Base-by-base conservation (phyloP, 2,329 filamentous ascomycete species). In the Sarocladium oryzae region DNA sequence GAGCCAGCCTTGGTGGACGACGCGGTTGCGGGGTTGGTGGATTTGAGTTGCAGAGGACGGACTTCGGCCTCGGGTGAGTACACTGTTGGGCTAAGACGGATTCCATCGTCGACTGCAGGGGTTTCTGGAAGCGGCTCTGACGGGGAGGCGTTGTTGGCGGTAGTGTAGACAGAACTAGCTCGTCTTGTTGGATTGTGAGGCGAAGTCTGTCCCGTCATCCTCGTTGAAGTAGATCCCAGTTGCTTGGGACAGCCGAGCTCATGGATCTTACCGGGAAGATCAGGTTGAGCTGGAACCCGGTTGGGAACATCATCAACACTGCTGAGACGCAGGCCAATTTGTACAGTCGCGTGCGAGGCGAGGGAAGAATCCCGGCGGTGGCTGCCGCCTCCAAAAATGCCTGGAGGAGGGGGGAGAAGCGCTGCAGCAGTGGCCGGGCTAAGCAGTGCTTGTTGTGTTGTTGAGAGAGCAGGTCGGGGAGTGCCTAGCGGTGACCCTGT, bases 321-420 rank as follows among this genome's bases (percentile, higher is more conserved):
- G 23, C 84, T 88, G 51, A 88, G 72, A 10, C 85, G 78, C 15
- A 88, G 71, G 1, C 84, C 85, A 49, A 88, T 88, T 60, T 87
- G 84, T 10, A 88, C 84, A 0, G 84, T 88, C 21, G 83, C 83
- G 9, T 79, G 79, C 40, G 84, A 87, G 15, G 72, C 73, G 37
- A 82, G 71, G 1, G 84, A 88, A 4, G 81, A 82, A 53, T 81
- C 73, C 40, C 83, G 75, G 16, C 71, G 69, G 59, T 78, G 78
- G n/a, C 73, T 69, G 13, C 63, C 60, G 21, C 21, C 4, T 64
- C 65, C 37, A 67, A 66, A 1, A 56, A 49, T 36, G 9, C 46
- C 23, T 4, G 46, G 30, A 4, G 46, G 46, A 16, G 56, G 11
- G 57, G 46, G 49, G 72, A 71, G 37, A 76, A 66, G 1, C 65